Evolutionary conservation across 2,329 filamentous ascomycete genomes (phyloP).

Genomic region (Fusarium udum): DNA sequence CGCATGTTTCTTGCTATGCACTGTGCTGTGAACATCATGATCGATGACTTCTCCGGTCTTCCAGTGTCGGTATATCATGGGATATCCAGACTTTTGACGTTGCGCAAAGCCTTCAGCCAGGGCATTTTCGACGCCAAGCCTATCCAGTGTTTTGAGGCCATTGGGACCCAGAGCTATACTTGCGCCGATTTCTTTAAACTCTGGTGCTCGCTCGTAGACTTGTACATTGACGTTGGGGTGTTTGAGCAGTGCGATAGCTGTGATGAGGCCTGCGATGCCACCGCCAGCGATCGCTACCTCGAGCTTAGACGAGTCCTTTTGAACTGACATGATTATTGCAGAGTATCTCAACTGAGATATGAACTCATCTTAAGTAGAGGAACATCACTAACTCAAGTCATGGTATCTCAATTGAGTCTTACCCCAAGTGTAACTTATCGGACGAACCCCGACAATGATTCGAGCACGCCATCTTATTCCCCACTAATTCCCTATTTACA

Average conservation of each 20-base stretch:
- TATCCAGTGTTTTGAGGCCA: slow-evolving; percentile 57
- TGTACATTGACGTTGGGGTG: slow-evolving; percentile 55
- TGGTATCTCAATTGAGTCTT: neutral
- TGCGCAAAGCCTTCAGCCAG: neutral
- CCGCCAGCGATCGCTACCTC: slow-evolving; percentile 58
- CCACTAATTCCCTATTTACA: slow-evolving; percentile 7
- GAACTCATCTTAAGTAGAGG: neutral
- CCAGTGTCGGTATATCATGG: neutral
- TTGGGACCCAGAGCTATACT: slow-evolving; percentile 62
- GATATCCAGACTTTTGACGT: neutral
- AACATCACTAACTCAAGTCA: slow-evolving; percentile 17
- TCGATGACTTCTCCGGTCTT: neutral
- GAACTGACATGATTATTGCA: neutral
- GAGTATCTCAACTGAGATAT: accelerated
- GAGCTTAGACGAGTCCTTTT: neutral
- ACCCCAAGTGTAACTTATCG: neutral
- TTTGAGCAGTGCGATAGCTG: slow-evolving; percentile 56
- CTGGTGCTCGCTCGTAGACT: slow-evolving; percentile 59
- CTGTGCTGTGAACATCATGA: neutral
- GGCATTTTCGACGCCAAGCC: neutral
- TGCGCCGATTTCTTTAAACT: slow-evolving; percentile 47
- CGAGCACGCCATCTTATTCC: slow-evolving; percentile 14
- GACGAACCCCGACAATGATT: neutral
- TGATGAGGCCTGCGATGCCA: slow-evolving; percentile 60
- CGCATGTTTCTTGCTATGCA: neutral